Evolutionary conservation across 1,139 yeast species (phyloP).

Genomic region (Eremothecium sinecaudum): DNA sequence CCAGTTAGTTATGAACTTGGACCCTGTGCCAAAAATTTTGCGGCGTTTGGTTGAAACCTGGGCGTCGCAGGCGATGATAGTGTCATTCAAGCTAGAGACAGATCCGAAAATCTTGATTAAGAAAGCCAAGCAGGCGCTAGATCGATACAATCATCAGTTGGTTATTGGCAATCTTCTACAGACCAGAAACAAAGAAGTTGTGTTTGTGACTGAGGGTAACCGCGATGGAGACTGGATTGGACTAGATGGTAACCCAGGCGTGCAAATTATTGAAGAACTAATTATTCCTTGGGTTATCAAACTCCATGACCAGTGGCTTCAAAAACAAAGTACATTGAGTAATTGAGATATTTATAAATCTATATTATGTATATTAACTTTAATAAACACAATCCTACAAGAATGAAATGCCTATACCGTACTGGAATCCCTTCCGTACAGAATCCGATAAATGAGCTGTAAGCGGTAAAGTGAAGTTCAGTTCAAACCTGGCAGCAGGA

Average conservation of each 20-base stretch:
- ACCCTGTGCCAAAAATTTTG: constrained; percentile 92
- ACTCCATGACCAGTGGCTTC: constrained; percentile 56
- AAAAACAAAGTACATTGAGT: constrained; percentile 8
- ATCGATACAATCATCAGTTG: constrained; percentile 80
- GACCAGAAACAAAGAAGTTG: constrained; percentile 79
- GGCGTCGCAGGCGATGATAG: constrained; percentile 94
- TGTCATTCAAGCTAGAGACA: constrained; percentile 90
- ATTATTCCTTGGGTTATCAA: constrained; percentile 68
- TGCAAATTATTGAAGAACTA: constrained; percentile 51
- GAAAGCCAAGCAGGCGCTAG: constrained; percentile 71
- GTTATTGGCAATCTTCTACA: constrained; percentile 92
- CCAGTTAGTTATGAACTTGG: constrained; percentile 71
- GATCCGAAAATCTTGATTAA: constrained; percentile 59
- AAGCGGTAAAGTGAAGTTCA: constrained; percentile 76
- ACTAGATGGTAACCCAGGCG: constrained; percentile 37
- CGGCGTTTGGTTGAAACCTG: constrained; percentile 81
- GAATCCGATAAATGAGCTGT: constrained; percentile 56
- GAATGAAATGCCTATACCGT: constrained; percentile 84
- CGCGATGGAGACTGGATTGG: constrained; percentile 41
- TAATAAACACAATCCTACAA: constrained; percentile 47
- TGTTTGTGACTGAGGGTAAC: constrained; percentile 57
- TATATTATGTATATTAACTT: constrained; percentile 4
- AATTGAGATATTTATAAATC: no score
- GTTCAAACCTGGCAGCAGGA: constrained; percentile 84
- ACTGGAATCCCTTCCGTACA: constrained; percentile 77